A percentile compares a stretch with the other conserved stretches of the same genome.
These are phyloP conservation scores for Gracilaria caudata DNA, from an alignment of 23 red algal species.

Conservation along the genomic window DNA sequence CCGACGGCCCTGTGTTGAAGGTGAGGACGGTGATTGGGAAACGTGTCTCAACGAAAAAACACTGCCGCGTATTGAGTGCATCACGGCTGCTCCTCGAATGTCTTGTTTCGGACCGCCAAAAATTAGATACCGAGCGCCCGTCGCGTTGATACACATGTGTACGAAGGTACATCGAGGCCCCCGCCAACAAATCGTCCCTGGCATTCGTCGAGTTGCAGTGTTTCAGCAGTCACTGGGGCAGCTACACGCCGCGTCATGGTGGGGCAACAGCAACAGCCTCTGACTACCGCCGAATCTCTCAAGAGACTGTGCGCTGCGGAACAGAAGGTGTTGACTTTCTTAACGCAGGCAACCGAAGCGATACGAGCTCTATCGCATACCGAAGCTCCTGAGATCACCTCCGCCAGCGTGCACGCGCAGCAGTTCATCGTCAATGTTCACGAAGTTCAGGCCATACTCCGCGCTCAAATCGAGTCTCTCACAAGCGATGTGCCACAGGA, in stretches of 20 bases:
- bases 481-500: constrained; percentile 43
- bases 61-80: too few relatives aligned
- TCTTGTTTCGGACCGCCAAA: too few relatives aligned
- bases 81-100: too few relatives aligned
- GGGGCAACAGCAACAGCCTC: constrained; percentile 9
- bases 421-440: constrained; percentile 42
- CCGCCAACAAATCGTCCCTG: not conserved
- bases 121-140: too few relatives aligned
- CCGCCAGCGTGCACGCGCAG: constrained; percentile 1
- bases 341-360: constrained; percentile 36
- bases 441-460: constrained; percentile 47
- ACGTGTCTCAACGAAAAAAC: not conserved
- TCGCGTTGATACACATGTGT: too few relatives aligned
- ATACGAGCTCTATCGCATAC: constrained; percentile 38
- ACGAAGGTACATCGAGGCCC: too few relatives aligned
- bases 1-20: too few relatives aligned
- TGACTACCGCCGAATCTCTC: constrained; percentile 31
- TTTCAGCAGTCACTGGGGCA: not conserved
- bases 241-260: constrained; percentile 7
- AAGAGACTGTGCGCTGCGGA: constrained; percentile 28
- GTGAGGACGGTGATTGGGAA: not conserved
- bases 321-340: constrained; percentile 33
- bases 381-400: constrained; percentile 15
- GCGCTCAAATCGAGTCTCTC: constrained; percentile 25
- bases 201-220: not conserved